A percentile compares a stretch with the other conserved stretches of the same genome.
phyloP scores from a whole-genome alignment of 129 eudicot genomes.

The Chrysanthemum makinoi region DNA sequence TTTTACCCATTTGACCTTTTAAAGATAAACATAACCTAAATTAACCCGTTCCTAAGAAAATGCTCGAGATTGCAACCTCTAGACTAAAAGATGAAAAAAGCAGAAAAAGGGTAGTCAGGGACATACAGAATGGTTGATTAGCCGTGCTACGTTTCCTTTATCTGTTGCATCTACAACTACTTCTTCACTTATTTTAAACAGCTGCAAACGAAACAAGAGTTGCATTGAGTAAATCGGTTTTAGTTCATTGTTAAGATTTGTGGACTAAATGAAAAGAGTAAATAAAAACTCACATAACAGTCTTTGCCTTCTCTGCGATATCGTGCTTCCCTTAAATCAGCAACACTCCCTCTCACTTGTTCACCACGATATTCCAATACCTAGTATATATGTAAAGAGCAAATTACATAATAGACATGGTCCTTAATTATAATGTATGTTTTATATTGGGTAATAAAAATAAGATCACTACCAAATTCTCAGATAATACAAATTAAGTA shows the following conservation, averaged over 20 bases:
- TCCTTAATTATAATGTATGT: too few relatives aligned
- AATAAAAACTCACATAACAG: constrained; percentile 66
- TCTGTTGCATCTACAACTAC: constrained; percentile 97
- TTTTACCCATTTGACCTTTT: neutral
- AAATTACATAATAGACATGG: too few relatives aligned
- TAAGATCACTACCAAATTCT: neutral
- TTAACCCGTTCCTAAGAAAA: neutral
- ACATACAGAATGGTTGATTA: constrained; percentile 90
- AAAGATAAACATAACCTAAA: neutral
- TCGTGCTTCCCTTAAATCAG: constrained; percentile 88
- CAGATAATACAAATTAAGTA: neutral
- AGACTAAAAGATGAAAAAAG: neutral
- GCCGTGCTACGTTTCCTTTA: constrained; percentile 90
- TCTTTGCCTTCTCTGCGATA: constrained; percentile 90
- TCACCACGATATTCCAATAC: constrained; percentile 99
- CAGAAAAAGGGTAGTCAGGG: constrained; percentile 7
- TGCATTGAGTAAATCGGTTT: neutral
- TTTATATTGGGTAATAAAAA: too few relatives aligned
- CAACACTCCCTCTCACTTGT: constrained; percentile 92
- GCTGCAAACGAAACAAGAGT: constrained; percentile 45
- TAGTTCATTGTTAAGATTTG: neutral
- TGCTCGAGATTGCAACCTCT: neutral
- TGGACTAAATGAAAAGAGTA: neutral
- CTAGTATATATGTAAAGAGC: constrained; percentile 31
- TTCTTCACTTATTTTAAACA: constrained; percentile 95